A percentile compares a stretch with the other conserved stretches of the same genome.
Conservation (phyloP, 257 asterid genomes). For the Jacaranda copaia region DNA sequence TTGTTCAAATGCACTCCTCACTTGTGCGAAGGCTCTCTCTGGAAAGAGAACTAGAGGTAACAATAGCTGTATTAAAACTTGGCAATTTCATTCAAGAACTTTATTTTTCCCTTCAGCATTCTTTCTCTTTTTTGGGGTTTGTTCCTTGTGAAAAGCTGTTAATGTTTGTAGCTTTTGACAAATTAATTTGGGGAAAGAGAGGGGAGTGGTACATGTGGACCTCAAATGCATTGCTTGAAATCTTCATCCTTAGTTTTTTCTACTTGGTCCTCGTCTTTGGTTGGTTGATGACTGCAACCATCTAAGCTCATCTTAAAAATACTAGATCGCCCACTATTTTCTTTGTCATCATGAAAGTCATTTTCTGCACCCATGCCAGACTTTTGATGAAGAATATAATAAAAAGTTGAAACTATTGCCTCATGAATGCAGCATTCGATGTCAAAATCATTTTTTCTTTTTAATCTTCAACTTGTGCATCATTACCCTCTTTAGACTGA, state of each 20-base stretch:
- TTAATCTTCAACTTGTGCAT: too few relatives aligned
- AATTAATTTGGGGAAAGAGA: slow-evolving; percentile 17
- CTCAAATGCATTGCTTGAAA: slow-evolving; percentile 19
- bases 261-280: not conserved
- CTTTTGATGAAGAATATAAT: too few relatives aligned
- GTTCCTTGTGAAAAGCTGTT: not conserved
- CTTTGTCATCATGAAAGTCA: not conserved
- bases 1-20: slow-evolving; percentile 83
- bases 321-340: not conserved
- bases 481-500: too few relatives aligned
- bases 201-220: slow-evolving; percentile 7
- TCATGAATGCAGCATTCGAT: too few relatives aligned
- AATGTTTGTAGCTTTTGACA: slow-evolving; percentile 24
- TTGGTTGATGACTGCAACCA: slow-evolving; percentile 19
- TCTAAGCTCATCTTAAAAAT: slow-evolving; percentile 5
- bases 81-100: not conserved
- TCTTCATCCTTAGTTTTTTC: not conserved
- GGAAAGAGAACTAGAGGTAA: slow-evolving; percentile 82
- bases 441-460: too few relatives aligned
- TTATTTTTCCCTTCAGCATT: not conserved
- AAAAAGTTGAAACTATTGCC: too few relatives aligned
- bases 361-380: too few relatives aligned
- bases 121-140: not conserved
- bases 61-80: slow-evolving; percentile 2
- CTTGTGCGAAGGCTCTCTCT: slow-evolving; percentile 70